A percentile compares a stretch with the other conserved stretches of the same genome.
Evolutionary conservation across 805 yeast genomes (phyloP).

Genomic region (Candida argentea): DNA sequence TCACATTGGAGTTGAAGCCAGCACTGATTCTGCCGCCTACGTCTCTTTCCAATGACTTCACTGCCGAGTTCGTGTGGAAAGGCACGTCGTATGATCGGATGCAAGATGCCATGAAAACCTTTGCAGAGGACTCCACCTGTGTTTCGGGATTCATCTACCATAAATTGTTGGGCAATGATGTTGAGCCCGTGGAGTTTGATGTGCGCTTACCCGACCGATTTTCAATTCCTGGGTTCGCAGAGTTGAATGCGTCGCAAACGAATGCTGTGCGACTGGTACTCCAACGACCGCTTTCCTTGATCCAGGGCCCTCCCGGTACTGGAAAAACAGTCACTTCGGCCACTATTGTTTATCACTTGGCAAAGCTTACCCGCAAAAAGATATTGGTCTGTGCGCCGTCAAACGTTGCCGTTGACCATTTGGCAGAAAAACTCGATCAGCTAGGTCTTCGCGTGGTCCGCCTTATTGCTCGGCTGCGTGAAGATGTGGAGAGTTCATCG

Average conservation of each 20-base stretch:
- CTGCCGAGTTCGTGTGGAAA: slow-evolving; percentile 86
- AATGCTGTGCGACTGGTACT: slow-evolving; percentile 66
- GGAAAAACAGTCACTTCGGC: slow-evolving; percentile 94
- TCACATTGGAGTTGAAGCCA: slow-evolving; percentile 57
- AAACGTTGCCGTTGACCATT: slow-evolving; percentile 89
- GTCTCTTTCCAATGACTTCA: slow-evolving; percentile 52
- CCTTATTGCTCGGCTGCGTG: slow-evolving; percentile 65
- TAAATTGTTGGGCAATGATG: slow-evolving; percentile 72
- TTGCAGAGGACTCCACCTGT: slow-evolving; percentile 62
- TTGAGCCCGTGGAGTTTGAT: slow-evolving; percentile 51
- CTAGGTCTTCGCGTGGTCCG: slow-evolving; percentile 74
- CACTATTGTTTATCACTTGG: slow-evolving; percentile 69
- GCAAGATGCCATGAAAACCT: slow-evolving; percentile 64
- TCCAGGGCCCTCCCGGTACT: slow-evolving; percentile 91
- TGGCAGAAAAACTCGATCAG: slow-evolving; percentile 60
- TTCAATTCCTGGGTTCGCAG: slow-evolving; percentile 57
- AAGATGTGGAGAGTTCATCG: slow-evolving; percentile 64
- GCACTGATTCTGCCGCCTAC: slow-evolving; percentile 34
- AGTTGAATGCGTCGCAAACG: slow-evolving; percentile 67
- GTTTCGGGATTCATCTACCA: slow-evolving; percentile 70
- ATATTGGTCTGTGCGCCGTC: slow-evolving; percentile 92
- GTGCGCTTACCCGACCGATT: slow-evolving; percentile 50
- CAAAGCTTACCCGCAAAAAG: slow-evolving; percentile 48
- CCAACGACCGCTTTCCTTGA: slow-evolving; percentile 63
- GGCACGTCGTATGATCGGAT: slow-evolving; percentile 75